phyloP scores from a whole-genome alignment of 1,284 basidiomycete species.

The Ceraceosorus guamensis region DNA sequence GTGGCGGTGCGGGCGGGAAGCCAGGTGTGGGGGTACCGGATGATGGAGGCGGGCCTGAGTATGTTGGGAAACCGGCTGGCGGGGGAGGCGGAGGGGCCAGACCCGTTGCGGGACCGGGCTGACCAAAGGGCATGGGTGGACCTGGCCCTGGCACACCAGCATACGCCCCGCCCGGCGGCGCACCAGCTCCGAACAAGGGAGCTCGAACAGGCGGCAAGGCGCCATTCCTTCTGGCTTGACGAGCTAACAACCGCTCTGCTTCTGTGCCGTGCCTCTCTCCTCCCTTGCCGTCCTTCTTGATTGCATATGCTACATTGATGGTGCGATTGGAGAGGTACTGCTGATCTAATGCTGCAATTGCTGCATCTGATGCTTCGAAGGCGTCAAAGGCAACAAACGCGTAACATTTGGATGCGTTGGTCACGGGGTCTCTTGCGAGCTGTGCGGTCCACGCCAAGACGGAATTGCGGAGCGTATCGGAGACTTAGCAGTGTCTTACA shows the following conservation, averaged over 20 bases:
- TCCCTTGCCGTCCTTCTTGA: constrained; percentile 99
- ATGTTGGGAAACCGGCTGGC: constrained; percentile 38
- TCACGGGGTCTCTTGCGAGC: constrained; percentile 80
- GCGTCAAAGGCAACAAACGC: constrained; percentile 95
- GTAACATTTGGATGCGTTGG: constrained; percentile 85
- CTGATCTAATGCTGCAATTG: constrained; percentile 90
- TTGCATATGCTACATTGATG: constrained; percentile 90
- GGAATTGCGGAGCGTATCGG: not conserved
- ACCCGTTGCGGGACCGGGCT: constrained; percentile 35
- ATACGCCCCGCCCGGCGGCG: not conserved
- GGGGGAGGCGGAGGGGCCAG: constrained; percentile 46
- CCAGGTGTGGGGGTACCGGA: not conserved
- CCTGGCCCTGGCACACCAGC: constrained; percentile 14
- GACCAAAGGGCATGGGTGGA: constrained; percentile 53
- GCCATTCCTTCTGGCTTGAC: constrained; percentile 90
- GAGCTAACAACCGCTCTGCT: constrained; percentile 86
- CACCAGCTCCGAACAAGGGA: constrained; percentile 6
- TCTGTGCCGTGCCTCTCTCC: constrained; percentile 87
- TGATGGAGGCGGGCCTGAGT: not conserved
- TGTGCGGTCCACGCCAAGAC: constrained; percentile 42
- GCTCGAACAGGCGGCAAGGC: constrained; percentile 58
- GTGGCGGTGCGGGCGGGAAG: not conserved
- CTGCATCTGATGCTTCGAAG: constrained; percentile 92
- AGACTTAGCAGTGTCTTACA: not conserved
- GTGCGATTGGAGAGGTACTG: constrained; percentile 98